Evolutionary conservation across 2,329 filamentous ascomycete species (phyloP).

Genomic region (Nakataea oryzae): DNA sequence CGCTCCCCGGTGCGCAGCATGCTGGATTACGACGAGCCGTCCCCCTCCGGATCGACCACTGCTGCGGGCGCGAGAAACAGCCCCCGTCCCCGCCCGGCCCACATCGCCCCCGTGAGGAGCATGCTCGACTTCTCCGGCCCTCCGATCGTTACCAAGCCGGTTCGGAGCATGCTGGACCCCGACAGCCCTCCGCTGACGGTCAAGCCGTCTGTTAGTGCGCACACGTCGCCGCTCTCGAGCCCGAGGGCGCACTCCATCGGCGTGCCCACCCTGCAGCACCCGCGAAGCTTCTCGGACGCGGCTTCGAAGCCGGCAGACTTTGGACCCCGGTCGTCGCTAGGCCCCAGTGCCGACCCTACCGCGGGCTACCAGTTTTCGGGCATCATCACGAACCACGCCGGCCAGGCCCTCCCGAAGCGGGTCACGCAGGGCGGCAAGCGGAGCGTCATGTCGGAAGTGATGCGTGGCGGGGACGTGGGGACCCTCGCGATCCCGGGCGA

Average conservation of each 20-base stretch:
- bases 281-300: constrained; percentile 47
- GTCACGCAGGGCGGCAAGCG: constrained; percentile 34
- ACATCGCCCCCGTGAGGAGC: constrained; percentile 46
- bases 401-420: constrained; percentile 38
- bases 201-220: constrained; percentile 27
- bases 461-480: constrained; percentile 39
- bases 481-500: constrained; percentile 38
- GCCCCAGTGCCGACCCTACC: constrained; percentile 27
- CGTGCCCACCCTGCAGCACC: constrained; percentile 19
- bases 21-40: constrained; percentile 44
- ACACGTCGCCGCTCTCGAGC: constrained; percentile 29
- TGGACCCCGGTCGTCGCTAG: constrained; percentile 24
- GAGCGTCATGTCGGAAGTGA: constrained; percentile 40
- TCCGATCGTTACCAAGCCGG: constrained; percentile 16
- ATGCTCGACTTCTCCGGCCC: constrained; percentile 50
- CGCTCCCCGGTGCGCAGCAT: constrained; percentile 61
- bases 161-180: constrained; percentile 44
- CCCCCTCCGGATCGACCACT: constrained; percentile 7
- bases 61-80: constrained; percentile 16
- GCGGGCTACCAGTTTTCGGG: constrained; percentile 52
- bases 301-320: constrained; percentile 36
- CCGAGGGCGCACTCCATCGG: constrained; percentile 19
- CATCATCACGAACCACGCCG: constrained; percentile 42
- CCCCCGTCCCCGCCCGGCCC: constrained; percentile 28
- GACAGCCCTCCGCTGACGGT: constrained; percentile 21